These are phyloP conservation scores for Penicillium sp. DNA, from an alignment of 2,329 filamentous ascomycete genomes.

Conservation along the genomic window DNA sequence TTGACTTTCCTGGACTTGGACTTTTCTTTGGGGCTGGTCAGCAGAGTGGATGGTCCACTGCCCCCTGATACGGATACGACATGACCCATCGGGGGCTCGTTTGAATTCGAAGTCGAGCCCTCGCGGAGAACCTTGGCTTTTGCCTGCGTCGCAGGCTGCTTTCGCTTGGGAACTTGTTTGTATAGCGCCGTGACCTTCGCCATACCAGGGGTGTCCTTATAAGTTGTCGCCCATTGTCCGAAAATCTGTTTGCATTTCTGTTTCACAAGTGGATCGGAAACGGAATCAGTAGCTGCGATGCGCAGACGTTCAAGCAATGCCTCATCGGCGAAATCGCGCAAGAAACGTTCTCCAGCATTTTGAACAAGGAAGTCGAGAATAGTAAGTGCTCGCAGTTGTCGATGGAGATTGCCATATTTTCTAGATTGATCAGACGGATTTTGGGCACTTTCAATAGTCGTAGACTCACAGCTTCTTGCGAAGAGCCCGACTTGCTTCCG, in stretches of 20 bases:
- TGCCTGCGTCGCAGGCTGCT: conserved; percentile 72
- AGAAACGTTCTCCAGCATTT: conserved; percentile 85
- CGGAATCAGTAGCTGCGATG: conserved; percentile 78
- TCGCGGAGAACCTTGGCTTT: conserved; percentile 81
- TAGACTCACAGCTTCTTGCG: conserved; percentile 80
- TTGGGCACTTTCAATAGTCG: not conserved
- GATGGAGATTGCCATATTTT: conserved; percentile 94
- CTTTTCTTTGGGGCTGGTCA: conserved; percentile 38
- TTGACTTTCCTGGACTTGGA: conserved; percentile 53
- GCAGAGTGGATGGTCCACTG: conserved; percentile 39
- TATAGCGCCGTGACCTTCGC: conserved; percentile 78
- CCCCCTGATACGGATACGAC: conserved; percentile 41
- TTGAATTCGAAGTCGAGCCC: conserved; percentile 57
- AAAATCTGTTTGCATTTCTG: conserved; percentile 87
- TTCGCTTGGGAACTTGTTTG: conserved; percentile 64
- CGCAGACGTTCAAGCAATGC: conserved; percentile 87
- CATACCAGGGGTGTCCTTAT: conserved; percentile 77
- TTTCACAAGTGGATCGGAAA: conserved; percentile 82
- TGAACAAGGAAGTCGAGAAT: conserved; percentile 92
- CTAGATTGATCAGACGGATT: conserved; percentile 39
- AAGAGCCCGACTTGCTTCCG: conserved; percentile 85
- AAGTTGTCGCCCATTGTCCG: conserved; percentile 78
- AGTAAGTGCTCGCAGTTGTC: conserved; percentile 82
- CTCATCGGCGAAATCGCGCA: conserved; percentile 85
- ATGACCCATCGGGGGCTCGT: conserved; percentile 40